Conservation (phyloP, 352 stramenopile genomes). For the Globisporangium barbulae region DNA sequence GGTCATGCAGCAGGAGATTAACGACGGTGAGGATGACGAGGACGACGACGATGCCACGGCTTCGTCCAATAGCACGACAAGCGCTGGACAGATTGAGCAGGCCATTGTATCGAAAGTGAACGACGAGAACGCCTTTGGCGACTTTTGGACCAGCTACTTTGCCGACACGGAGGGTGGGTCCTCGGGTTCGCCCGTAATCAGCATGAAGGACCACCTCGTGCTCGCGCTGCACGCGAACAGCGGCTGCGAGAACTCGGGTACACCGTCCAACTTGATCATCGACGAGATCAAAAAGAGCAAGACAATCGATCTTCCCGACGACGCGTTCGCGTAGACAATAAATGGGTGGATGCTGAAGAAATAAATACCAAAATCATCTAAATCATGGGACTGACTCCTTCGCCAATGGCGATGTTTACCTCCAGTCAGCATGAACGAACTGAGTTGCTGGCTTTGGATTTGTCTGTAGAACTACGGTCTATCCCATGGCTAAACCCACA, state of each 20-base stretch:
- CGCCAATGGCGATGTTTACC: too few species aligned
- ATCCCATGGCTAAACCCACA: too few species aligned
- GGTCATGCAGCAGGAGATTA: constrained; percentile 28
- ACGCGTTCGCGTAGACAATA: constrained; percentile 31
- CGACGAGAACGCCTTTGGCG: constrained; percentile 24
- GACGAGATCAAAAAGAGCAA: constrained; percentile 30
- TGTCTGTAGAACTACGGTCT: too few species aligned
- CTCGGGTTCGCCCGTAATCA: constrained; percentile 47
- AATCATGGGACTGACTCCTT: too few species aligned
- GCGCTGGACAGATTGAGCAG: not conserved
- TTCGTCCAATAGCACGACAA: not conserved
- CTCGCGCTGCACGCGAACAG: constrained; percentile 47
- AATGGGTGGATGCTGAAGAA: not conserved
- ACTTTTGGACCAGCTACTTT: constrained; percentile 42
- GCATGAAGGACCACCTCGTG: constrained; percentile 34
- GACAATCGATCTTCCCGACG: constrained; percentile 25
- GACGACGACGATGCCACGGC: constrained; percentile 5
- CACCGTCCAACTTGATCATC: constrained; percentile 39
- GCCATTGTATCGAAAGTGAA: constrained; percentile 20
- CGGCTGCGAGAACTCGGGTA: constrained; percentile 40
- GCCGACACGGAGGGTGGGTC: constrained; percentile 44
- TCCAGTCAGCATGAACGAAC: too few species aligned
- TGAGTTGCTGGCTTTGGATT: too few species aligned
- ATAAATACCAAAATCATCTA: too few species aligned
- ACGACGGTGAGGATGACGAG: constrained; percentile 31